A percentile compares a stretch with the other conserved stretches of the same genome.
Conservation (phyloP, 257 asterid genomes). For the Thymus mandschuricus region DNA sequence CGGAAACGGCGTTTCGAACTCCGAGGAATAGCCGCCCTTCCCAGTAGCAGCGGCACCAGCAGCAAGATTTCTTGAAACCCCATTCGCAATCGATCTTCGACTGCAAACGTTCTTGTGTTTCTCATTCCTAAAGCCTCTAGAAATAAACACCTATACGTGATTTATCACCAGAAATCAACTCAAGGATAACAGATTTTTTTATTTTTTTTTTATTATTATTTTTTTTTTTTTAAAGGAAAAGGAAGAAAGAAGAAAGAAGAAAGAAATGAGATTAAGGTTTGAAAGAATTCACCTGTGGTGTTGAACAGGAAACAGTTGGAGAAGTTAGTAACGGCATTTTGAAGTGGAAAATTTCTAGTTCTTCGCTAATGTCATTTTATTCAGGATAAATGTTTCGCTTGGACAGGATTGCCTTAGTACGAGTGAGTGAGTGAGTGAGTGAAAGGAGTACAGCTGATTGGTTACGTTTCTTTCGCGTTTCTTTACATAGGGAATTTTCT, state of each 20-base stretch:
- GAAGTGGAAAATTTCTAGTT: constrained; percentile 8
- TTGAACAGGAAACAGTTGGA: constrained; percentile 37
- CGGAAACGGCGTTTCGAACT: constrained; percentile 66
- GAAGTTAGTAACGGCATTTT: constrained; percentile 58
- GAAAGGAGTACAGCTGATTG: too few relatives aligned
- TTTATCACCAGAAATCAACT: neutral
- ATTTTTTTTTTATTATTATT: too few relatives aligned
- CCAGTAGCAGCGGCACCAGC: constrained; percentile 41
- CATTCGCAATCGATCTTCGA: constrained; percentile 15
- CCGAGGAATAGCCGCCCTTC: constrained; percentile 43
- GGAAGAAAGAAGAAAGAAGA: neutral
- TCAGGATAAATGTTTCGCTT: constrained; percentile 12
- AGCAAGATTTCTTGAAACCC: constrained; percentile 27
- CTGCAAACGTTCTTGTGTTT: constrained; percentile 26
- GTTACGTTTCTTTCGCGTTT: too few relatives aligned
- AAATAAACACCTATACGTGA: constrained; percentile 42
- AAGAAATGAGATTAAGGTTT: constrained; percentile 34
- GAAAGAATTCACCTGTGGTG: constrained; percentile 27
- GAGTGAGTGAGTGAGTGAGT: too few relatives aligned
- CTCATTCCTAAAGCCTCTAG: constrained; percentile 36
- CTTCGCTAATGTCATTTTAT: neutral
- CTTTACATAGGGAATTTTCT: too few relatives aligned
- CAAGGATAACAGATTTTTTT: neutral
- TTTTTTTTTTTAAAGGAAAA: neutral
- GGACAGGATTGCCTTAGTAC: neutral